Base-by-base conservation (phyloP, 2,329 filamentous ascomycete species). In the Apiospora marii region DNA sequence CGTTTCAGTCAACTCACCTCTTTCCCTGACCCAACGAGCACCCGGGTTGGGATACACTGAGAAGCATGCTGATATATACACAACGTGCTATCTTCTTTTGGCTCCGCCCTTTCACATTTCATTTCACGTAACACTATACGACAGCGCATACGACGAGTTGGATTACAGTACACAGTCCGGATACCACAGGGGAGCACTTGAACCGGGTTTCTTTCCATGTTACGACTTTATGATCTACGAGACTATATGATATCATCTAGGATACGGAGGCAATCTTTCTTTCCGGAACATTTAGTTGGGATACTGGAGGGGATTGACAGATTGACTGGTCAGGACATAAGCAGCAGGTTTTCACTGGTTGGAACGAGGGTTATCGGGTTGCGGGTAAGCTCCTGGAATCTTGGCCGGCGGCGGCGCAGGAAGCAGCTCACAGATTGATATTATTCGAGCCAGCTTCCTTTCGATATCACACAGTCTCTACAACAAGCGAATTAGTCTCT, bases 1-100 rank as follows among this genome's bases (percentile, higher is more conserved):
- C 58, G 58, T 64, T 64, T 24, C 58, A 64, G 58, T 64, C 58
- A 64, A 64, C 58, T 64, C 58, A 41, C 10, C 58, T n/a, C 34
- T 13, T 41, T 41, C 34, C 58, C 34, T 64, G 2, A 64, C 13
- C 19, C 58, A 22, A n/a, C 34, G 19, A 34, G 22, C 22, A n/a
- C 34, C 30, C 58, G 41, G 13, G 34, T 41, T 64, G 58, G 34
- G 41, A 41, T 22, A 12, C 41, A 4, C 19, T 64, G 30, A 34
- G 19, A 22, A 24, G 41, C n/a, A 37, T 61, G 19, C 30, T 61
- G 30, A 37, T 61, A 61, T 37, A 34, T 58, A 37, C 19, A 58
- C 16, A 37, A 14, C 53, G 34, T 19, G 53, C 19, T 46, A 46
- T 22, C n/a, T 49, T n/a, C n/a, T 16, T 8, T 22, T 49, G 5